Percentiles rank a stretch among this genome's conserved stretches.
phyloP scores from a whole-genome alignment of 306 rosid genomes.

The Cicer yamashitae region DNA sequence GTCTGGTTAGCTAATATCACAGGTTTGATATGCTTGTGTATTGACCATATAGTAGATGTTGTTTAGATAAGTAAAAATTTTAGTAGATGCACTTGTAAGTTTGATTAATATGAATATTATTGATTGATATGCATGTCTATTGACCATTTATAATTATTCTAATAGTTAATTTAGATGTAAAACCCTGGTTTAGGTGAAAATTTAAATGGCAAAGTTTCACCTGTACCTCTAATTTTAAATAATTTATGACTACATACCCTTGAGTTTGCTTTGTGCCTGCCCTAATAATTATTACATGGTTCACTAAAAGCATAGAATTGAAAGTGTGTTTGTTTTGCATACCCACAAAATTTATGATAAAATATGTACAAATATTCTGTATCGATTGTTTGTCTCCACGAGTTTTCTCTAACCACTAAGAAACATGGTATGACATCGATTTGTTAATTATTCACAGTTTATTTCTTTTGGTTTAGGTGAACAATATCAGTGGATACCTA shows the following conservation, averaged over 20 bases:
- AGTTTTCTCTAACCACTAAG: slow-evolving; percentile 25
- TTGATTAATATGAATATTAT: not conserved
- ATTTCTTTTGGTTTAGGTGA: slow-evolving; percentile 68
- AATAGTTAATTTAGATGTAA: slow-evolving; percentile 28
- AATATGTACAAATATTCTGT: slow-evolving; percentile 14
- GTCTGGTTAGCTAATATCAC: slow-evolving; percentile 30
- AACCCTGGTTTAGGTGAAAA: slow-evolving; percentile 7
- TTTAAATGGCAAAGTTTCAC: slow-evolving; percentile 32
- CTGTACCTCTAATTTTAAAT: slow-evolving; percentile 4
- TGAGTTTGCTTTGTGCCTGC: slow-evolving; percentile 12
- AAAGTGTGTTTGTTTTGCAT: slow-evolving; percentile 28
- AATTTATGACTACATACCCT: slow-evolving; percentile 2
- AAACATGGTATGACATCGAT: slow-evolving; percentile 35
- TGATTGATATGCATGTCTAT: not conserved
- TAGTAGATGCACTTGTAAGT: not conserved
- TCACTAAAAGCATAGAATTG: slow-evolving; percentile 31
- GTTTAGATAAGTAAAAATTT: not conserved
- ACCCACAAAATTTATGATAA: slow-evolving; percentile 14
- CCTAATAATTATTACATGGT: slow-evolving; percentile 18
- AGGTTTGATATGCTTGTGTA: slow-evolving; percentile 36
- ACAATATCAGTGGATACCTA: slow-evolving; percentile 95
- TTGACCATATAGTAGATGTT: slow-evolving; percentile 16
- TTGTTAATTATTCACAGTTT: slow-evolving; percentile 32
- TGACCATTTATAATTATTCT: not conserved
- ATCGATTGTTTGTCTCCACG: slow-evolving; percentile 33